These are phyloP conservation scores for Paramecium sonneborni DNA, from an alignment of 73 alveolate genomes.

Conservation along the genomic window DNA sequence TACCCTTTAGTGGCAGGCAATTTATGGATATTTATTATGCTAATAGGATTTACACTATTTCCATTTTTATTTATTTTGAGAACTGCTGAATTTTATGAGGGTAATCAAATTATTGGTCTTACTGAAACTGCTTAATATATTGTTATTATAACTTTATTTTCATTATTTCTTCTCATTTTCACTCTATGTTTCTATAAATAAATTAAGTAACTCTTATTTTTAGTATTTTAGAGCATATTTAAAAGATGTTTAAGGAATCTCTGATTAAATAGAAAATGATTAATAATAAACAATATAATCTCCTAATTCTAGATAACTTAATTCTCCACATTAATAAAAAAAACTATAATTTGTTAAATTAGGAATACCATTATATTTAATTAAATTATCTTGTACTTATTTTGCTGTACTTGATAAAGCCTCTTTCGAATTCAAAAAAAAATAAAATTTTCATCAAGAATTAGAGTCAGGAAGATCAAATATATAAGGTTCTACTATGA, in stretches of 20 bases:
- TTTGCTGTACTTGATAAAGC: constrained; percentile 53
- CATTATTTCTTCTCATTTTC: not conserved
- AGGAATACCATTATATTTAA: constrained; percentile 21
- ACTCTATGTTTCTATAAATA: constrained; percentile 27
- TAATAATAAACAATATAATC: not conserved
- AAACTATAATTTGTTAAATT: constrained; percentile 18
- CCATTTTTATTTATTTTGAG: constrained; percentile 19
- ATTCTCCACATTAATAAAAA: not conserved
- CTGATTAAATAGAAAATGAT: not conserved
- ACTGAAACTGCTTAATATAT: constrained; percentile 30
- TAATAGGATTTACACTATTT: constrained; percentile 49
- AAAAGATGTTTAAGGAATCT: constrained; percentile 45
- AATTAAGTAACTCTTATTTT: not conserved
- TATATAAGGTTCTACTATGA: not conserved
- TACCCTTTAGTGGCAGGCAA: constrained; percentile 42
- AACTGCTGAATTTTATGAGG: constrained; percentile 22
- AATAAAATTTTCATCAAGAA: not conserved
- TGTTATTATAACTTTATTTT: not conserved
- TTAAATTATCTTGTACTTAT: constrained; percentile 37
- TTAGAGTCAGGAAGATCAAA: constrained; percentile 30
- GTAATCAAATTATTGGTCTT: not conserved
- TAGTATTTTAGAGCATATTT: not conserved
- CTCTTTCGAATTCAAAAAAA: constrained; percentile 19
- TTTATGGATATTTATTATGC: constrained; percentile 35
- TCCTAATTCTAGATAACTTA: not conserved